phyloP scores from a whole-genome alignment of 129 eudicot genomes.

The Helianthus tuberosus region DNA sequence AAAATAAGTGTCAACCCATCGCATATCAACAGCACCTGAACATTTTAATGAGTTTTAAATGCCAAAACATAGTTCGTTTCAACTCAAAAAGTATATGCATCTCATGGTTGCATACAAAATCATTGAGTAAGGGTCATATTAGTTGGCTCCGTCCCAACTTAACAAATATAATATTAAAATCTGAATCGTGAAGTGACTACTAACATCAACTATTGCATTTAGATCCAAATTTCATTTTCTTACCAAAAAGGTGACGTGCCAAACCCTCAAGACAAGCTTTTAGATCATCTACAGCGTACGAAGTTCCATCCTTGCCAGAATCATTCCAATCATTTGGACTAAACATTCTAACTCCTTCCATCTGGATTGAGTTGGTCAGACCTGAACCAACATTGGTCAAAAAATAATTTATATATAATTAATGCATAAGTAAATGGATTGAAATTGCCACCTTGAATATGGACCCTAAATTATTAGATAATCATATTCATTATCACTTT shows the following conservation, averaged over 20 bases:
- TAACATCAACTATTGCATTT: slow-evolving; percentile 3
- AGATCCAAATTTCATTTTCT: slow-evolving; percentile 13
- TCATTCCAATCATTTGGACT: slow-evolving; percentile 74
- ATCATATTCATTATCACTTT: background rate
- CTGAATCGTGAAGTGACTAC: background rate
- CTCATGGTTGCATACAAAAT: background rate
- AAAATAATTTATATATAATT: background rate
- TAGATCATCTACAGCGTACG: slow-evolving; percentile 72
- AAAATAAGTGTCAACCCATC: slow-evolving; percentile 94
- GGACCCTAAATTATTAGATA: slow-evolving; percentile 3
- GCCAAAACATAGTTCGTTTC: background rate
- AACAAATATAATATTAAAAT: background rate
- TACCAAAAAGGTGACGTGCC: slow-evolving; percentile 86
- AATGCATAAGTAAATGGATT: background rate
- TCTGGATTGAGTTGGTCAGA: slow-evolving; percentile 31
- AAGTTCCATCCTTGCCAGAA: slow-evolving; percentile 74
- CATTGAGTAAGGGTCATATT: background rate
- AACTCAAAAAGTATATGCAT: background rate
- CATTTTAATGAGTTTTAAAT: slow-evolving; percentile 23
- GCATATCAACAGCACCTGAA: slow-evolving; percentile 96
- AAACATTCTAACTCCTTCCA: slow-evolving; percentile 96
- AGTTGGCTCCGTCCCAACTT: slow-evolving; percentile 2
- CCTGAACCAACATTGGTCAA: background rate
- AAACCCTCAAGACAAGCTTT: slow-evolving; percentile 91
- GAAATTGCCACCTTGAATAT: background rate